phyloP scores from a whole-genome alignment of 148 eudicot genomes.

The Vaccinium vitisidaea region DNA sequence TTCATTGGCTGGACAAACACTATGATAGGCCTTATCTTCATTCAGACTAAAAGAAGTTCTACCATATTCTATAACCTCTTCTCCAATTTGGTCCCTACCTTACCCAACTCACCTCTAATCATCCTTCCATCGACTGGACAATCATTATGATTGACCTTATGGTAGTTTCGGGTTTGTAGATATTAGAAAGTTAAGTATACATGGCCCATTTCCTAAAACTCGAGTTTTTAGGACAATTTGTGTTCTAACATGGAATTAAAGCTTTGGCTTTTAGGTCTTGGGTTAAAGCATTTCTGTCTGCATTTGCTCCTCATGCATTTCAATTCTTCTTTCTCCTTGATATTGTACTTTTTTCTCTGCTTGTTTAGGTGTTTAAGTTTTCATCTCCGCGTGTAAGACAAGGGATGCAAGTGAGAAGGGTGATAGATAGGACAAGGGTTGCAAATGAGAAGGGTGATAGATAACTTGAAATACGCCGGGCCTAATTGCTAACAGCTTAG shows the following conservation, averaged over 20 bases:
- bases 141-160: neutral
- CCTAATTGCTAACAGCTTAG: neutral
- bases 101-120: neutral
- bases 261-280: neutral
- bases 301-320: neutral
- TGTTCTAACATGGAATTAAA: neutral
- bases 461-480: neutral
- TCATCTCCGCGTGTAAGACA: neutral
- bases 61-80: neutral
- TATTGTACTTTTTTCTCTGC: neutral
- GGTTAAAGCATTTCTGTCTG: neutral
- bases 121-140: neutral
- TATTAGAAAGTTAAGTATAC: neutral
- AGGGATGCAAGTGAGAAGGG: neutral
- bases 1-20: neutral
- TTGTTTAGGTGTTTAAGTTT: no score
- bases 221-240: neutral
- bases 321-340: neutral
- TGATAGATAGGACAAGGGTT: neutral
- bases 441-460: neutral
- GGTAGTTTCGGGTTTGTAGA: neutral
- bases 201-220: neutral
- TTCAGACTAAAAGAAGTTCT: neutral
- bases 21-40: neutral
- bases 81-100: neutral